A percentile compares a stretch with the other conserved stretches of the same genome.
Evolutionary conservation across 2,329 filamentous ascomycete species (phyloP).

Genomic region (Rhynchosporium secalis): DNA sequence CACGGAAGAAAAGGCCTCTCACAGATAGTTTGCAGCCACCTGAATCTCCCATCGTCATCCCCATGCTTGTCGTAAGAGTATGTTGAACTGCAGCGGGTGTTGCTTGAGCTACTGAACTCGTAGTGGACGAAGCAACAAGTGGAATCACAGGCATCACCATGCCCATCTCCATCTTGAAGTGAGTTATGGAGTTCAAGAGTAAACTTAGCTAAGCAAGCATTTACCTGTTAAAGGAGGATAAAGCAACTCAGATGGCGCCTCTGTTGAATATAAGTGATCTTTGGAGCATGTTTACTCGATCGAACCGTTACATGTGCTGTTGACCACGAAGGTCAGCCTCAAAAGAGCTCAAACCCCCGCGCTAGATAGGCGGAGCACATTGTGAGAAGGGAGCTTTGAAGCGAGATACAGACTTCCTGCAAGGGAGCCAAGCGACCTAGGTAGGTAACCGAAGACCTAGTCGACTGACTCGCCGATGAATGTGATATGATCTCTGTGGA

Average conservation of each 20-base stretch:
- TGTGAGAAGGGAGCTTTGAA: not conserved
- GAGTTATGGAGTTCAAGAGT: constrained; percentile 2
- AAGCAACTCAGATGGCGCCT: not conserved
- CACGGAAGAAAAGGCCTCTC: constrained; percentile 3
- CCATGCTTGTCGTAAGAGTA: not conserved
- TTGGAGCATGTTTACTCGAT: constrained; percentile 1
- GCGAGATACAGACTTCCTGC: too few relatives aligned
- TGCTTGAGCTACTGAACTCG: constrained; percentile 3
- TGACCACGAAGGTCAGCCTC: constrained; percentile 2
- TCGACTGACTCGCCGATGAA: not conserved
- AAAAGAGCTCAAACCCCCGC: constrained; percentile 24
- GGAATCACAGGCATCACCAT: constrained; percentile 10
- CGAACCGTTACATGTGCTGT: not conserved
- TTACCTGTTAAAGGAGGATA: not conserved
- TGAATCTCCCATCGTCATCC: constrained; percentile 26
- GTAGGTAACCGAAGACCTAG: not conserved
- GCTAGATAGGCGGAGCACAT: not conserved
- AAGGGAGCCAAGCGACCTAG: too few relatives aligned
- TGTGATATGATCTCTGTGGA: not conserved
- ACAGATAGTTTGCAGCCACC: constrained; percentile 31
- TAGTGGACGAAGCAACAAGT: constrained; percentile 8
- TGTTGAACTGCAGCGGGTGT: constrained; percentile 6
- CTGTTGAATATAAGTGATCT: not conserved
- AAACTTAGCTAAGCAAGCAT: not conserved
- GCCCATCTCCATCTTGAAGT: constrained; percentile 10